These are phyloP conservation scores for Musa acuminata DNA, from an alignment of 176 grass and related monocot genomes.

Conservation along the genomic window DNA sequence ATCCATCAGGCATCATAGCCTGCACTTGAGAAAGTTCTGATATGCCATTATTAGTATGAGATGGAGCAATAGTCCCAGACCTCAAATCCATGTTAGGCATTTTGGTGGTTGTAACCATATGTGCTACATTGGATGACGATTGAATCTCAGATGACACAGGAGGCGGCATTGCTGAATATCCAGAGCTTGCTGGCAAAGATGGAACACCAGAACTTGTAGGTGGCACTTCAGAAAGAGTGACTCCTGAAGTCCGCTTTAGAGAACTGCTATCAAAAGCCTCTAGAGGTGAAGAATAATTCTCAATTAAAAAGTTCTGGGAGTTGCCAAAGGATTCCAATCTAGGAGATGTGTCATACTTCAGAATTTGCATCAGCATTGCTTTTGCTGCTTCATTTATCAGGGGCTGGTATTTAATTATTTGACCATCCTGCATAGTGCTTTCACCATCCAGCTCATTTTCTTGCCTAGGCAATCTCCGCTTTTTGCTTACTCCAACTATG, in stretches of 20 bases:
- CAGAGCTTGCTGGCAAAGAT: constrained; percentile 37
- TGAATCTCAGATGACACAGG: constrained; percentile 49
- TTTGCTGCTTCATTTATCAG: constrained; percentile 96
- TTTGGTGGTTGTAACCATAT: constrained; percentile 21
- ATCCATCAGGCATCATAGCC: too few species aligned
- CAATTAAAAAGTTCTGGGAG: constrained; percentile 38
- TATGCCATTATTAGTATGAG: not conserved
- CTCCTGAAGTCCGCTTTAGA: constrained; percentile 47
- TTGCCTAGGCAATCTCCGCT: constrained; percentile 43
- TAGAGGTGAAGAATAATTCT: constrained; percentile 34
- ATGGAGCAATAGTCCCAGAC: constrained; percentile 26
- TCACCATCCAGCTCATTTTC: constrained; percentile 13
- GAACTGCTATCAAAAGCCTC: constrained; percentile 39
- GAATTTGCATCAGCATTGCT: constrained; percentile 84
- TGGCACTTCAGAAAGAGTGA: constrained; percentile 65
- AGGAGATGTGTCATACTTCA: constrained; percentile 44
- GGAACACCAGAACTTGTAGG: constrained; percentile 38
- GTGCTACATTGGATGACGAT: constrained; percentile 23
- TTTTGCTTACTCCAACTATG: constrained; percentile 39
- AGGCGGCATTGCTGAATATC: constrained; percentile 47
- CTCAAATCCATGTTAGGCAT: constrained; percentile 36
- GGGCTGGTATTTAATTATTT: constrained; percentile 90
- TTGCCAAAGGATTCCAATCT: constrained; percentile 38
- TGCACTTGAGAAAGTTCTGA: not conserved
- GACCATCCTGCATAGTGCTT: constrained; percentile 35